Conservation (phyloP, 495 filamentous ascomycete species). For the Halenospora varia region DNA sequence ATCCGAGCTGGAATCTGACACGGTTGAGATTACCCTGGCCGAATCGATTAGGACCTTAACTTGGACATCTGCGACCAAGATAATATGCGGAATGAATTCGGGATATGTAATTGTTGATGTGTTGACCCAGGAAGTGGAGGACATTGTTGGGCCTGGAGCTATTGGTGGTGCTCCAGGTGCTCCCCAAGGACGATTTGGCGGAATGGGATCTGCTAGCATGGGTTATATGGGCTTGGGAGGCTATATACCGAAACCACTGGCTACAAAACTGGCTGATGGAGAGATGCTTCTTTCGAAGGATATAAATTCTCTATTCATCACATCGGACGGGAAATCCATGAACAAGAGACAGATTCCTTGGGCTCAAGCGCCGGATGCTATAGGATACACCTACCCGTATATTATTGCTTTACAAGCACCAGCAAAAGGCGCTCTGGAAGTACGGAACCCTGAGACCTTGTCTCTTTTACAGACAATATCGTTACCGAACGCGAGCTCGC, state of each 20-base stretch:
- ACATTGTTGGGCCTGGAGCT: slow-evolving; percentile 75
- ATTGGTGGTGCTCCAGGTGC: slow-evolving; percentile 63
- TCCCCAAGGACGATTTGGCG: slow-evolving; percentile 58
- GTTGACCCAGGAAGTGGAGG: slow-evolving; percentile 60
- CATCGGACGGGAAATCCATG: slow-evolving; percentile 73
- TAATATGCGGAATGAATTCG: slow-evolving; percentile 83
- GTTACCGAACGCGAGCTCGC: slow-evolving; percentile 69
- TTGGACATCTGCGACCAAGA: slow-evolving; percentile 80
- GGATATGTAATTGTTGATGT: slow-evolving; percentile 89
- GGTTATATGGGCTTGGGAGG: slow-evolving; percentile 93
- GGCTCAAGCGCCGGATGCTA: slow-evolving; percentile 78
- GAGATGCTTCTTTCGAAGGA: slow-evolving; percentile 90
- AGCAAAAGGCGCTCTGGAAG: slow-evolving; percentile 80
- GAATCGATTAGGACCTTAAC: slow-evolving; percentile 79
- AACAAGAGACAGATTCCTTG: slow-evolving; percentile 88
- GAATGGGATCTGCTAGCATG: slow-evolving; percentile 67
- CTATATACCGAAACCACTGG: slow-evolving; percentile 84
- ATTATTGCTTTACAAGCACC: slow-evolving; percentile 81
- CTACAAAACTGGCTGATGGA: slow-evolving; percentile 74
- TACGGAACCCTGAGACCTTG: slow-evolving; percentile 88
- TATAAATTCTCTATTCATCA: slow-evolving; percentile 90
- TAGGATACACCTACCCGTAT: slow-evolving; percentile 96
- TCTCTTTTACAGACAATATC: slow-evolving; percentile 80
- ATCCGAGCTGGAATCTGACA: slow-evolving; percentile 74
- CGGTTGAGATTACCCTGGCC: slow-evolving; percentile 70